Evolutionary conservation across 2,329 filamentous ascomycete species (phyloP).

Genomic region (Huntiella decipiens): DNA sequence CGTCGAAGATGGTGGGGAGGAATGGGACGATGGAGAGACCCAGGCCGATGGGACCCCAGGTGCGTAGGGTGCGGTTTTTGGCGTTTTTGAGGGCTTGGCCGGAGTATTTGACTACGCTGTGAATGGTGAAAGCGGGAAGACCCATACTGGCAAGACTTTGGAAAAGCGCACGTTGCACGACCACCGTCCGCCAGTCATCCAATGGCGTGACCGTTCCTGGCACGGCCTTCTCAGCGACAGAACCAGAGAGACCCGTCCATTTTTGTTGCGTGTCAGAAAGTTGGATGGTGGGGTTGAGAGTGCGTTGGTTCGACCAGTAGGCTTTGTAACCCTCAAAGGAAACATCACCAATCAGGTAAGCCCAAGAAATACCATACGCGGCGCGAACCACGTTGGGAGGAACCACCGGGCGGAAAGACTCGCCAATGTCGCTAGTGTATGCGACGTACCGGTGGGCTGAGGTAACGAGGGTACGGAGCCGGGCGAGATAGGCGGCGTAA

Average conservation of each 20-base stretch:
- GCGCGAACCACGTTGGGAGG: slow-evolving; percentile 64
- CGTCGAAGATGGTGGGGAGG: slow-evolving; percentile 68
- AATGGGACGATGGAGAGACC: slow-evolving; percentile 62
- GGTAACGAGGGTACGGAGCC: slow-evolving; percentile 69
- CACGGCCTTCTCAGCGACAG: slow-evolving; percentile 13
- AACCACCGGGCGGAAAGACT: slow-evolving; percentile 84
- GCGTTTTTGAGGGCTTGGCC: slow-evolving; percentile 66
- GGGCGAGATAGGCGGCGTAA: slow-evolving; percentile 81
- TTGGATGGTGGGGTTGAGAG: slow-evolving; percentile 47
- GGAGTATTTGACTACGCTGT: slow-evolving; percentile 79
- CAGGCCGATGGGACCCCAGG: slow-evolving; percentile 80
- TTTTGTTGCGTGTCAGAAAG: slow-evolving; percentile 31
- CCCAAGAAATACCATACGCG: slow-evolving; percentile 84
- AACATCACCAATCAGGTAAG: slow-evolving; percentile 81
- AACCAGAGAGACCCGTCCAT: slow-evolving; percentile 25
- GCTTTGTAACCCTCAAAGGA: slow-evolving; percentile 88
- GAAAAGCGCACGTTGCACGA: slow-evolving; percentile 80
- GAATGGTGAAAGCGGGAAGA: slow-evolving; percentile 80
- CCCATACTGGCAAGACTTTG: slow-evolving; percentile 87
- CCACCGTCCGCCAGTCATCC: slow-evolving; percentile 79
- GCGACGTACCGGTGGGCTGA: slow-evolving; percentile 91
- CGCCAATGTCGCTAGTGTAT: slow-evolving; percentile 90
- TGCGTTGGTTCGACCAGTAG: slow-evolving; percentile 67
- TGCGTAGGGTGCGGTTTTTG: slow-evolving; percentile 58
- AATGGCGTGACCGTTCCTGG: slow-evolving; percentile 42